These are phyloP conservation scores for Auricularia sp. DNA, from an alignment of 768 basidiomycete species.

Conservation along the genomic window DNA sequence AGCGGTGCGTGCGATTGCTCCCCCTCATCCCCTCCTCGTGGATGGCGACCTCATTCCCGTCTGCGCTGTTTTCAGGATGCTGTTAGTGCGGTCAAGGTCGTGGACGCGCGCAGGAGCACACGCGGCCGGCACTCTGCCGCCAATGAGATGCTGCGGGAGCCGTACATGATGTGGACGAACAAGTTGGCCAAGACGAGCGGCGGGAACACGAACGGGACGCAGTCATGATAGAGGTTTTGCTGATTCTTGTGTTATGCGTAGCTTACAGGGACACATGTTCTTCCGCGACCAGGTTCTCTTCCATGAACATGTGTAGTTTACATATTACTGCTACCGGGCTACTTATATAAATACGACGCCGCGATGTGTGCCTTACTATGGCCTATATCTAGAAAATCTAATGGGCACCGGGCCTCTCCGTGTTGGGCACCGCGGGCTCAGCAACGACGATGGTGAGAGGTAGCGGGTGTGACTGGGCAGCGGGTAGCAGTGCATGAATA, in stretches of 20 bases:
- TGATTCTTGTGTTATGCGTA: not conserved
- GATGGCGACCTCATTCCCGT: not conserved
- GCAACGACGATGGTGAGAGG: too few species aligned
- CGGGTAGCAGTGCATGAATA: too few species aligned
- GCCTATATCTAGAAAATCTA: too few species aligned
- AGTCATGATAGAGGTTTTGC: not conserved
- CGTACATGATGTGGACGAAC: constrained; percentile 85
- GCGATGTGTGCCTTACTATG: too few species aligned
- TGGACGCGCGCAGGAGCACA: constrained; percentile 67
- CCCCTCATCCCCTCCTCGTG: not conserved
- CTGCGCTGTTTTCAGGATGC: constrained; percentile 36
- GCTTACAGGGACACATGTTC: not conserved
- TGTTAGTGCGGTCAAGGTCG: not conserved
- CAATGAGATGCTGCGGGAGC: constrained; percentile 56
- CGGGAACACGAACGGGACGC: not conserved
- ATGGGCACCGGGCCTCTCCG: too few species aligned
- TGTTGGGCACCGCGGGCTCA: too few species aligned
- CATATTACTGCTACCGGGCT: too few species aligned
- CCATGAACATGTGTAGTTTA: too few species aligned
- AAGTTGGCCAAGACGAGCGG: constrained; percentile 47
- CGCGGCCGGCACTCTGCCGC: constrained; percentile 52
- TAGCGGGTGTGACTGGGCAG: too few species aligned
- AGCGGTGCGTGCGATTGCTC: constrained; percentile 41
- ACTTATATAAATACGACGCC: too few species aligned
- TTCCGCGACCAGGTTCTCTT: not conserved